phyloP scores from a whole-genome alignment of 805 yeast species.

The Komagataella mondaviorum region DNA sequence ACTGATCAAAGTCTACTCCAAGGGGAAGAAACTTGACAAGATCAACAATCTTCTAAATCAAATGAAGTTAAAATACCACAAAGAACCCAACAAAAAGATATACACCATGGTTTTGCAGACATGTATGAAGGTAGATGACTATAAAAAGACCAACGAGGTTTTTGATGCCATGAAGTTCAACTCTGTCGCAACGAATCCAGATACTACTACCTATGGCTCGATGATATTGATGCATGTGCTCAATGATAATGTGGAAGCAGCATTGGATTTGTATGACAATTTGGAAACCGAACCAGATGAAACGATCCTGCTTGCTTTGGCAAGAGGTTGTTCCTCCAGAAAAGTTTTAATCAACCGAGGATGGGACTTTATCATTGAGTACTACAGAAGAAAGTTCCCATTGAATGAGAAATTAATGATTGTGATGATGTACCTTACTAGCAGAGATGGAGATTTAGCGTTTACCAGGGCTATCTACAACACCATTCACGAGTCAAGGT shows the following conservation, averaged over 20 bases:
- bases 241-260: slow-evolving; percentile 54
- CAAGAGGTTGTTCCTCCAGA: slow-evolving; percentile 53
- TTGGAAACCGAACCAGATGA: slow-evolving; percentile 32
- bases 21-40: slow-evolving; percentile 20
- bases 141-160: slow-evolving; percentile 49
- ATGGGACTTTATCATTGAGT: slow-evolving; percentile 67
- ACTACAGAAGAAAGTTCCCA: slow-evolving; percentile 27
- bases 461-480: slow-evolving; percentile 56
- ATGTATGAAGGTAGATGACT: slow-evolving; percentile 37
- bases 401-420: slow-evolving; percentile 35
- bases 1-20: slow-evolving; percentile 31
- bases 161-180: slow-evolving; percentile 82
- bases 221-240: slow-evolving; percentile 56
- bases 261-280: slow-evolving; percentile 65
- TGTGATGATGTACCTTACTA: slow-evolving; percentile 64
- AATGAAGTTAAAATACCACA: slow-evolving; percentile 23
- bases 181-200: slow-evolving; percentile 55
- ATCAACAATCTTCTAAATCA: slow-evolving; percentile 23
- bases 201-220: slow-evolving; percentile 50
- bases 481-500: slow-evolving; percentile 24
- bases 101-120: slow-evolving; percentile 50
- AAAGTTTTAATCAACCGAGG: slow-evolving; percentile 37
- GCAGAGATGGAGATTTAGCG: slow-evolving; percentile 65
- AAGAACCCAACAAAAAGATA: slow-evolving; percentile 26
- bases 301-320: slow-evolving; percentile 39